These are phyloP conservation scores for Fagus crenata DNA, from an alignment of 306 rosid genomes.

Conservation along the genomic window DNA sequence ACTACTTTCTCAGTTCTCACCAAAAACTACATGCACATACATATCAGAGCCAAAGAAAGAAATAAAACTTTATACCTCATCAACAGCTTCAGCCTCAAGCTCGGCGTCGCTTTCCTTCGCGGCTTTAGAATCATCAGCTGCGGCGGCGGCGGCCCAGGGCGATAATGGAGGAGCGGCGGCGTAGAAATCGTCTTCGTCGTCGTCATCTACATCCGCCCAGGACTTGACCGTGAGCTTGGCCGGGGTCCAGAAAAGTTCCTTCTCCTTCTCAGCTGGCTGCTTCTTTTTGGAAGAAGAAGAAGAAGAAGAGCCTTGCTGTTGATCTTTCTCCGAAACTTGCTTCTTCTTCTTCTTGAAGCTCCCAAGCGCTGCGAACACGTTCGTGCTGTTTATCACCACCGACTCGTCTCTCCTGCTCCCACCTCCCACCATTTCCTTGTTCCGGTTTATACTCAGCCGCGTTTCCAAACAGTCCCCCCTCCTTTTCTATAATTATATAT, in stretches of 20 bases:
- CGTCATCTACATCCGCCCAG: slow-evolving; percentile 80
- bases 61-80: slow-evolving; percentile 22
- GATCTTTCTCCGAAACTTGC: slow-evolving; percentile 30
- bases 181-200: slow-evolving; percentile 68
- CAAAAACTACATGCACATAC: too few species aligned
- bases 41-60: too few species aligned
- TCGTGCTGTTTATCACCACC: slow-evolving; percentile 50
- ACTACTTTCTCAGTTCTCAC: too few species aligned
- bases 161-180: slow-evolving; percentile 45
- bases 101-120: slow-evolving; percentile 29
- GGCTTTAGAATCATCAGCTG: slow-evolving; percentile 14
- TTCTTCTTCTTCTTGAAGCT: slow-evolving; percentile 77
- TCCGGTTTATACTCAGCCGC: slow-evolving; percentile 7
- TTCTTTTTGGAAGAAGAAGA: too few species aligned
- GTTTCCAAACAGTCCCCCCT: slow-evolving; percentile 2
- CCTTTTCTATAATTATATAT: background rate
- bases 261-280: slow-evolving; percentile 27
- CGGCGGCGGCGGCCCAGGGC: slow-evolving; percentile 41
- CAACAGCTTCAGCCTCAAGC: slow-evolving; percentile 15
- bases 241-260: slow-evolving; percentile 65
- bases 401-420: slow-evolving; percentile 59
- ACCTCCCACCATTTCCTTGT: slow-evolving; percentile 59
- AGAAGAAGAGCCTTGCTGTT: slow-evolving; percentile 22
- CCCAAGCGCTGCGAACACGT: slow-evolving; percentile 75
- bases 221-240: slow-evolving; percentile 55